Percentiles rank a stretch among this genome's conserved stretches.
phyloP scores from a whole-genome alignment of 805 yeast species.

The Wickerhamomyces canadensis region DNA sequence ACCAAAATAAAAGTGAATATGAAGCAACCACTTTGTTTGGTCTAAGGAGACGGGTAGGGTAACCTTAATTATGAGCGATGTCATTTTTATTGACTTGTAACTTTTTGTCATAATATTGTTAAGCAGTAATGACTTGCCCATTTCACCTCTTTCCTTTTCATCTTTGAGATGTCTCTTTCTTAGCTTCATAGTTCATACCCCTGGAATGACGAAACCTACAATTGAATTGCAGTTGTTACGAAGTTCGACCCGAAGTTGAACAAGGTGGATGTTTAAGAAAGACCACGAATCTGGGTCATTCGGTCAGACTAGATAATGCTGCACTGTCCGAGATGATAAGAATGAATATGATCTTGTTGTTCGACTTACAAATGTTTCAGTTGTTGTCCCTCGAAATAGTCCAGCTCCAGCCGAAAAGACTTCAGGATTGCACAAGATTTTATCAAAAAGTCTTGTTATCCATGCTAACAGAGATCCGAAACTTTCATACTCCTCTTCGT shows the following conservation, averaged over 20 bases:
- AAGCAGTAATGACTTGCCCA: too few species aligned
- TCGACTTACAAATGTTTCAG: slow-evolving; percentile 16
- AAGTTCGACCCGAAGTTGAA: slow-evolving; percentile 15
- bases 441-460: slow-evolving; percentile 23
- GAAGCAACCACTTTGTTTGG: too few species aligned
- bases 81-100: too few species aligned
- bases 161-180: too few species aligned
- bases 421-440: slow-evolving; percentile 20
- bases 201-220: too few species aligned
- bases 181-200: too few species aligned
- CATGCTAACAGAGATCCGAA: slow-evolving; percentile 18
- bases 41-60: too few species aligned
- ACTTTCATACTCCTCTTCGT: too few species aligned
- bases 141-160: too few species aligned
- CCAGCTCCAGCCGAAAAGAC: slow-evolving; percentile 15
- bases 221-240: slow-evolving; percentile 17
- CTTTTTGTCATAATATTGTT: too few species aligned
- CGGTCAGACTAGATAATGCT: slow-evolving; percentile 19
- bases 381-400: slow-evolving; percentile 4
- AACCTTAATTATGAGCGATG: too few species aligned
- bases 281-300: slow-evolving; percentile 3
- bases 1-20: too few species aligned
- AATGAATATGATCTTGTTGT: slow-evolving; percentile 14
- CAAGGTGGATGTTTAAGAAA: slow-evolving; percentile 10
- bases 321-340: slow-evolving; percentile 6